Evolutionary conservation across 305 asterid genomes (phyloP), one percentile per base, ranked within the genome.

Genomic region (Striga hermonthica): DNA sequence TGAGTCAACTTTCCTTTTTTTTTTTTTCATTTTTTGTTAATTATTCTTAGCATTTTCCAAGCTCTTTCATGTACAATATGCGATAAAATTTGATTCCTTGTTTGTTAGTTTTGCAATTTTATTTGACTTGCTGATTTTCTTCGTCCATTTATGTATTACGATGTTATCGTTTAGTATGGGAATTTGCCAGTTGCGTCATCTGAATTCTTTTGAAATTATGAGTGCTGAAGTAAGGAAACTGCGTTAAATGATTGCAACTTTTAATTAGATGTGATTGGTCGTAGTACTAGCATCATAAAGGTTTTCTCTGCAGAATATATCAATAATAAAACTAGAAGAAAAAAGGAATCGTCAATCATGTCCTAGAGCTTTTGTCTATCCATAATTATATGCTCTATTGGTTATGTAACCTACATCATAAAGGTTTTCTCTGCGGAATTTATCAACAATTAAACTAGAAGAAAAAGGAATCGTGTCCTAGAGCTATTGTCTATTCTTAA

Each of bases 191-290:
- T 50, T 73, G 38, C 61, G 57, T 28, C 41, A 53, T 49, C 59
- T 13, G 9, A 54, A 54, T 9, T 12, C 38, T 38, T 40, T 53
- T 55, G 15, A 22, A 60, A 9, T 38, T 36, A 62, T 68, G 38
- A 38, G 47, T 40, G 39, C 39, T 60, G 67, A 67, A 38, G 65
- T 7, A 35, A 40, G 37, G 53, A 56, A 37, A 47, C 59, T 62
- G 47, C 56, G 62, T 64, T 7, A 8, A 12, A 7, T 63, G 34
- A 38, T 67, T 64, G 68, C 69, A 47, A 59, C 66, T 63, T 59
- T 67, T 22, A 22, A 22, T 22, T 22, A 22, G 31, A 22, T 22
- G 31, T 22, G 31, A 22, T 22, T 22, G 31, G 31, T 22, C 31
- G n/a, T n/a, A 22, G 31, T 22, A 22, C 31, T 31, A 16, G 16